Evolutionary conservation across 1,284 basidiomycete species (phyloP).

Genomic region (Gomphus sp.): DNA sequence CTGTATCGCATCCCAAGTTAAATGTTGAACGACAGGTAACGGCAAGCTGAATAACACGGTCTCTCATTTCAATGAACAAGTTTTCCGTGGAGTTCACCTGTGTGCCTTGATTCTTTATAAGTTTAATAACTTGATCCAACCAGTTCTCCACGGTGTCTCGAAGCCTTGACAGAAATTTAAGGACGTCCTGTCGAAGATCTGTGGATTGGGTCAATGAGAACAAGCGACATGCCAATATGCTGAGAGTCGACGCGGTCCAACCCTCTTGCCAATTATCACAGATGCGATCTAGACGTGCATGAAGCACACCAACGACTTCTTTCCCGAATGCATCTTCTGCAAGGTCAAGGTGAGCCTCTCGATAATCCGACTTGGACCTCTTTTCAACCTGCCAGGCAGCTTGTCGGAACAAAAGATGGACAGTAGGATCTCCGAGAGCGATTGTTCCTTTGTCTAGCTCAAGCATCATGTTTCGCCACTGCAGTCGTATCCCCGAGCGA

Average conservation of each 20-base stretch:
- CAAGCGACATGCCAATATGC: slow-evolving; percentile 26
- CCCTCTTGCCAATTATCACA: slow-evolving; percentile 34
- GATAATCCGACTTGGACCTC: slow-evolving; percentile 9
- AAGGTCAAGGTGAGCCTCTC: slow-evolving; percentile 18
- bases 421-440: slow-evolving; percentile 27
- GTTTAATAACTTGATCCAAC: slow-evolving; percentile 21
- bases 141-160: slow-evolving; percentile 27
- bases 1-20: slow-evolving; percentile 20
- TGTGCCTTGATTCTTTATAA: slow-evolving; percentile 16
- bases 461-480: slow-evolving; percentile 40
- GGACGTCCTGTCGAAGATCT: slow-evolving; percentile 11
- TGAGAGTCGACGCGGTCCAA: slow-evolving; percentile 27
- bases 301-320: slow-evolving; percentile 25
- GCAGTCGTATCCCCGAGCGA: slow-evolving; percentile 32
- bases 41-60: slow-evolving; percentile 25
- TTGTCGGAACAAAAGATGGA: slow-evolving; percentile 31
- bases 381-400: slow-evolving; percentile 34
- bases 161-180: slow-evolving; percentile 20
- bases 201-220: slow-evolving; percentile 19
- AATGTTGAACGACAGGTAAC: slow-evolving; percentile 32
- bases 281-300: slow-evolving; percentile 21
- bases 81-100: slow-evolving; percentile 15
- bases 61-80: slow-evolving; percentile 15
- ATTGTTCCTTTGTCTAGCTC: slow-evolving; percentile 29
- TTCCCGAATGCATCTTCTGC: slow-evolving; percentile 22